These are phyloP conservation scores for Anisodus acutangulus DNA, from an alignment of 257 asterid genomes.

Conservation along the genomic window DNA sequence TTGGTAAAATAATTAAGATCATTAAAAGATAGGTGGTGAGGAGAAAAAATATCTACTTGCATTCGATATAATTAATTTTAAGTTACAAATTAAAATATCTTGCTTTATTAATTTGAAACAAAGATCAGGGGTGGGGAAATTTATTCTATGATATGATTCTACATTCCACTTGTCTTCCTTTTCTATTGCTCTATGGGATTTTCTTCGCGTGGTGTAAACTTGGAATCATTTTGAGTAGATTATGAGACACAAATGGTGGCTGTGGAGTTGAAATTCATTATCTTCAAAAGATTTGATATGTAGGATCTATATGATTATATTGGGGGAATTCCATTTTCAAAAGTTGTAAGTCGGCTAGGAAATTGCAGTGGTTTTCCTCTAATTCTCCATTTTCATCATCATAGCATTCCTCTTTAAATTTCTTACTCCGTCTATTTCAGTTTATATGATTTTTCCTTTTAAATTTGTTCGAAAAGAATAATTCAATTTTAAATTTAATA, in stretches of 20 bases:
- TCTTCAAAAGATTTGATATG: neutral
- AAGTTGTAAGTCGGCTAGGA: neutral
- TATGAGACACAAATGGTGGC: neutral
- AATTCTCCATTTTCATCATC: slow-evolving; percentile 18
- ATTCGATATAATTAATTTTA: neutral
- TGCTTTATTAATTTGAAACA: neutral
- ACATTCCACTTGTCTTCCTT: neutral
- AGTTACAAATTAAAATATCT: neutral
- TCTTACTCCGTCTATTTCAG: neutral
- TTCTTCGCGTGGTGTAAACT: neutral
- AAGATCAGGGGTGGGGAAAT: neutral
- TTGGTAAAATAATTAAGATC: neutral
- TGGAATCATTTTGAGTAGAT: slow-evolving; percentile 15
- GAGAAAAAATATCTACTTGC: neutral
- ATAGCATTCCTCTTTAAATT: neutral
- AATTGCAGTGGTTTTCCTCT: neutral
- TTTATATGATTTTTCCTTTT: too few relatives aligned
- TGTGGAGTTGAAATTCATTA: neutral
- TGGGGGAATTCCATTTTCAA: slow-evolving; percentile 20
- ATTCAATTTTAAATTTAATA: too few relatives aligned
- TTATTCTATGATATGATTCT: neutral
- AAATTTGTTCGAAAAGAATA: too few relatives aligned
- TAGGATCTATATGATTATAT: neutral
- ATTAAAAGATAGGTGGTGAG: too few relatives aligned
- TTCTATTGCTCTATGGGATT: neutral